Evolutionary conservation across 345 rosid species (phyloP), one percentile per base, ranked within the genome.

Genomic region (Euclidium syriacum): DNA sequence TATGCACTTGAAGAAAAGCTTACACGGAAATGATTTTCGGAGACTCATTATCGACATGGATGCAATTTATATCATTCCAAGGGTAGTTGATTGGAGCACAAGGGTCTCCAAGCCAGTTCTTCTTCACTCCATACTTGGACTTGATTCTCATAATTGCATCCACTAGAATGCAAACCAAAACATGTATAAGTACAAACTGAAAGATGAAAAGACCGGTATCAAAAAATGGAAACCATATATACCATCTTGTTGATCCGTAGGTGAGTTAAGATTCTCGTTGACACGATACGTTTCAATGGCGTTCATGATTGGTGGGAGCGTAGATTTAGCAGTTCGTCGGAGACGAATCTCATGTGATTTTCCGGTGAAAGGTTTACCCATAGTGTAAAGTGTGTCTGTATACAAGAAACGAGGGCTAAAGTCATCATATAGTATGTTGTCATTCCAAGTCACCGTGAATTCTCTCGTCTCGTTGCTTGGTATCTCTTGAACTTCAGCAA

Each of bases 51-150:
- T 6, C 34, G 6, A 39, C 18, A 24, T 60, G 52, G 73, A 60
- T 75, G 65, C 78, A 85, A 49, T 56, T 52, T 5, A 85, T 60
- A 55, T 76, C 79, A 7, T 74, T 68, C 88, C 88, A 79, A 24
- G 27, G 22, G 29, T 73, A 76, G 11, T 2, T 44, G 8, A 19
- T 27, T 4, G 86, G 88, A 0, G 62, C 57, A 44, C 88, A 81
- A 44, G 88, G 86, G 16, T 83, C 91, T 58, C 88, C 91, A 56
- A 82, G 82, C 91, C 86, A 85, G 40, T 59, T 73, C 56, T 71
- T 72, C 22, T 58, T 69, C 39, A 83, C 53, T 38, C 73, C 79
- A 54, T 80, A 80, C 2, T 17, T 47, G 42, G 67, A 64, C 43
- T 82, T 85, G 24, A 75, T 79, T 15, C 5, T 67, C 24, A 6